Evolutionary conservation across 202 grass and related monocot genomes (phyloP).

Genomic region (Zizania palustris): DNA sequence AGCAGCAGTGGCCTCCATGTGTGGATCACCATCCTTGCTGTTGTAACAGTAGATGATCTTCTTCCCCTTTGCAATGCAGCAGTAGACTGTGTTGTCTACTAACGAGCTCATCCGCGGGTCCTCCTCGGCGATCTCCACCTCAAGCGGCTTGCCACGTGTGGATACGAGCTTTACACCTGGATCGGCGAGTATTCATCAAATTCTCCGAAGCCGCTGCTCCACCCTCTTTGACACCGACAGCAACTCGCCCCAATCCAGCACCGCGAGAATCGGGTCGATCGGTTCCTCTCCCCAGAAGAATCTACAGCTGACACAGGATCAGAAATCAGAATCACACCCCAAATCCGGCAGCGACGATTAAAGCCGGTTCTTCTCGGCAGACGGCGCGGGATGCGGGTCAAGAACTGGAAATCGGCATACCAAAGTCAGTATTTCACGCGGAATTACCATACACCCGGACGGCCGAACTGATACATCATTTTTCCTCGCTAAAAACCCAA

Average conservation of each 20-base stretch:
- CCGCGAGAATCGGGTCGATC: not conserved
- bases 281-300: not conserved
- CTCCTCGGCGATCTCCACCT: constrained; percentile 64
- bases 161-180: constrained; percentile 78
- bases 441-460: not conserved
- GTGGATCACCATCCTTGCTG: constrained; percentile 36
- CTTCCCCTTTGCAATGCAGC: not conserved
- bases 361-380: not conserved
- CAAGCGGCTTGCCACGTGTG: constrained; percentile 45
- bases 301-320: no score
- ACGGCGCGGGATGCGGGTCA: constrained; percentile 24
- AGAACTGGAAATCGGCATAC: constrained; percentile 35
- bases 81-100: not conserved
- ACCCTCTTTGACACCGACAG: not conserved
- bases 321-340: not conserved
- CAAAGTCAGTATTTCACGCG: not conserved
- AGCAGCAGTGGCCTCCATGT: constrained; percentile 50
- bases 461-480: not conserved
- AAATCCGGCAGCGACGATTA: not conserved
- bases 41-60: not conserved
- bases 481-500: not conserved
- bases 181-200: constrained; percentile 85
- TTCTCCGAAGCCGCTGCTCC: constrained; percentile 9
- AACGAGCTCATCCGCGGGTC: constrained; percentile 54
- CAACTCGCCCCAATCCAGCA: not conserved